These are phyloP conservation scores for Hibiscus syriacus DNA, from an alignment of 345 rosid species.

Conservation along the genomic window DNA sequence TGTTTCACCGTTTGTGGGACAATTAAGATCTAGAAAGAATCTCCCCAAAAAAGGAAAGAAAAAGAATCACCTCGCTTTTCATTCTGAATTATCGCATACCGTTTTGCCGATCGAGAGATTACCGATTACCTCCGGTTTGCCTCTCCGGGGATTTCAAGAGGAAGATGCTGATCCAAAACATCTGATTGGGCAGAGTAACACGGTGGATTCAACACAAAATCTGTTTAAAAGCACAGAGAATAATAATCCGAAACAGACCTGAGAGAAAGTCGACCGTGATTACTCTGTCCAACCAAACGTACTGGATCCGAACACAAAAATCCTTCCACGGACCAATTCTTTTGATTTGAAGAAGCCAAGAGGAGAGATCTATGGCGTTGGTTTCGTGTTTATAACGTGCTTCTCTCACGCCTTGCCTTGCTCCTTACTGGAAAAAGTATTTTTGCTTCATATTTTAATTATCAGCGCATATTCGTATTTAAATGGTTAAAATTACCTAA, in stretches of 20 bases:
- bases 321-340: too few relatives aligned
- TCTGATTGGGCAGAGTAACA: conserved; percentile 16
- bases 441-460: too few relatives aligned
- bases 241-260: not conserved
- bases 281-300: conserved; percentile 25
- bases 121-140: not conserved
- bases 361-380: not conserved
- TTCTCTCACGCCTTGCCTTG: not conserved
- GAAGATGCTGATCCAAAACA: conserved; percentile 3
- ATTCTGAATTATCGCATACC: not conserved
- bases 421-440: not conserved
- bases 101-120: not conserved
- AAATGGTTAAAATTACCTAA: too few relatives aligned
- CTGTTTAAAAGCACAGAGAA: not conserved
- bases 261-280: conserved; percentile 18
- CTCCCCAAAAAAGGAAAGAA: not conserved
- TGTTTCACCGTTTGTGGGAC: not conserved
- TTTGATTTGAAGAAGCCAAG: not conserved
- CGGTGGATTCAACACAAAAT: not conserved
- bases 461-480: too few relatives aligned
- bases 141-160: not conserved
- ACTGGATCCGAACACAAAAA: not conserved
- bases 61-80: not conserved
- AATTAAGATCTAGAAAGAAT: not conserved
- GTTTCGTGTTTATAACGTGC: too few relatives aligned